Evolutionary conservation across 2,329 filamentous ascomycete species (phyloP).

Genomic region (Xylaria sp.): DNA sequence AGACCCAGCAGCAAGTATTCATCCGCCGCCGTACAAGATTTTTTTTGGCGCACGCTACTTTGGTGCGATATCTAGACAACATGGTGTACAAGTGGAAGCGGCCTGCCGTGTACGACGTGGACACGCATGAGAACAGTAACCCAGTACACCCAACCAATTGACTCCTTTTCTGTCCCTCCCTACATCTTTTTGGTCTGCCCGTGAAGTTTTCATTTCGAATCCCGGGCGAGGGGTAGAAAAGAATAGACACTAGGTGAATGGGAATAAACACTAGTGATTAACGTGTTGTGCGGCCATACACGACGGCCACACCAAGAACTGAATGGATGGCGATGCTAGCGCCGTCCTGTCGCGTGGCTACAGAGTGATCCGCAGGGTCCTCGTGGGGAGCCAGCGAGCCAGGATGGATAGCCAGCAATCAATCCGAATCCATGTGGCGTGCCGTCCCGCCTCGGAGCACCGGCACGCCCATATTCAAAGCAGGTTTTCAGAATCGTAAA

Average conservation of each 20-base stretch:
- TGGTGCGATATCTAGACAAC: slow-evolving; percentile 9
- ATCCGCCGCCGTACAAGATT: background rate
- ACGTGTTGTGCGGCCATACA: slow-evolving; percentile 21
- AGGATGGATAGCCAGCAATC: slow-evolving; percentile 15
- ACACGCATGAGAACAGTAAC: background rate
- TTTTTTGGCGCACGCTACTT: background rate
- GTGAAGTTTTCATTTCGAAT: slow-evolving; percentile 7
- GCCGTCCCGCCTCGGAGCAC: slow-evolving; percentile 29
- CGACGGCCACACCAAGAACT: slow-evolving; percentile 7
- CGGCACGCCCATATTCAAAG: background rate
- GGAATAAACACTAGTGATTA: slow-evolving; percentile 37
- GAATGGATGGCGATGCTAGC: slow-evolving; percentile 7
- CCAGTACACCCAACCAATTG: slow-evolving; percentile 6
- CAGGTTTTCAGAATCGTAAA: slow-evolving; percentile 31
- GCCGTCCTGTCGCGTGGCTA: slow-evolving; percentile 24
- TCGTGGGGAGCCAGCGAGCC: slow-evolving; percentile 8
- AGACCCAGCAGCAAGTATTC: slow-evolving; percentile 11
- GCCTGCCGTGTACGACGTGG: slow-evolving; percentile 6
- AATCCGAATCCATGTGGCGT: slow-evolving; percentile 33
- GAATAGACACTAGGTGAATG: slow-evolving; percentile 25
- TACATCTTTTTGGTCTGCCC: slow-evolving; percentile 5
- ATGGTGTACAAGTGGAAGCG: slow-evolving; percentile 15
- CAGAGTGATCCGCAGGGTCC: slow-evolving; percentile 11
- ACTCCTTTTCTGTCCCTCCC: background rate
- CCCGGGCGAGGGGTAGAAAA: slow-evolving; percentile 23